Percentiles rank a stretch among this genome's conserved stretches.
These are phyloP conservation scores for Stagonosporopsis chrysanthemi DNA, from an alignment of 2,329 filamentous ascomycete genomes.

Conservation along the genomic window DNA sequence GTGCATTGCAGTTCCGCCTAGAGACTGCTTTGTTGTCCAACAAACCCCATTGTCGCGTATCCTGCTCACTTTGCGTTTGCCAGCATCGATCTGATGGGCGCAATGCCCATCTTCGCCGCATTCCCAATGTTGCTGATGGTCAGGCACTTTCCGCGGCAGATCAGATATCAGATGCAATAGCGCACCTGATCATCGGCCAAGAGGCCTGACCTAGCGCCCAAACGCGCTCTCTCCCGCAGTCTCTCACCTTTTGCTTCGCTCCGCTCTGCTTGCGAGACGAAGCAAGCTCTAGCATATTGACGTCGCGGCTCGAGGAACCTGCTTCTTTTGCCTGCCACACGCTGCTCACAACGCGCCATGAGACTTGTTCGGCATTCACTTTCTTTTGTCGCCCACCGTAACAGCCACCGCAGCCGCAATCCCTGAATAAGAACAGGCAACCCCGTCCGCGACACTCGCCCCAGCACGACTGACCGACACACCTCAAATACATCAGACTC, in stretches of 20 bases:
- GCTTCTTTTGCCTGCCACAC: slow-evolving; percentile 19
- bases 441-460: background rate
- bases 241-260: slow-evolving; percentile 21
- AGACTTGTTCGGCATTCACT: slow-evolving; percentile 33
- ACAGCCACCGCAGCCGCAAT: slow-evolving; percentile 17
- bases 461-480: background rate
- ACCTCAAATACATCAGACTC: background rate
- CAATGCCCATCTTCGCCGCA: slow-evolving; percentile 16
- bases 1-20: slow-evolving; percentile 19
- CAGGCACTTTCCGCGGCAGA: slow-evolving; percentile 22
- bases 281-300: slow-evolving; percentile 7
- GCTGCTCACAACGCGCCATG: slow-evolving; percentile 38
- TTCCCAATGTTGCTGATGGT: slow-evolving; percentile 19
- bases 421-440: slow-evolving; percentile 9
- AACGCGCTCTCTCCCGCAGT: slow-evolving; percentile 25
- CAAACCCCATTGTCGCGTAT: slow-evolving; percentile 16
- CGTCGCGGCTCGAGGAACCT: slow-evolving; percentile 23
- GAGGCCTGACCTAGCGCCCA: slow-evolving; percentile 39
- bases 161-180: too few relatives aligned
- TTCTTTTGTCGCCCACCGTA: slow-evolving; percentile 24
- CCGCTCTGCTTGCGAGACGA: slow-evolving; percentile 4
- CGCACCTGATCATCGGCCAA: slow-evolving; percentile 45
- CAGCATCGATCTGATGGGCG: slow-evolving; percentile 22
- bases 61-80: slow-evolving; percentile 7
- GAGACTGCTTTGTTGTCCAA: slow-evolving; percentile 18